Conservation (phyloP, 179 eudicot species). For the Sideroxylon spinosum region DNA sequence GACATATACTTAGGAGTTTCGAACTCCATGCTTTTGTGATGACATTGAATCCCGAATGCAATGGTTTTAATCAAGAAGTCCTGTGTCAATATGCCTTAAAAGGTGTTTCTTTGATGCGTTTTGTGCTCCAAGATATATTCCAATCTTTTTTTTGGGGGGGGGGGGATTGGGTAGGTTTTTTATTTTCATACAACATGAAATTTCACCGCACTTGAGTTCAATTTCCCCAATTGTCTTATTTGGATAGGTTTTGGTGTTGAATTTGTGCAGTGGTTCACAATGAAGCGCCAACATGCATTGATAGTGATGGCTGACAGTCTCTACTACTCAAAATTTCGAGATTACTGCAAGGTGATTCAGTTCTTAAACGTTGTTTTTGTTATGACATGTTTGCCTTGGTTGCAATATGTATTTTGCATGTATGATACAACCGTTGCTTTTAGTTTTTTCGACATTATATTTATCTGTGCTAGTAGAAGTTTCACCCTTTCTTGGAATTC, state of each 20-base stretch:
- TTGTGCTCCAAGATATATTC: too few species aligned
- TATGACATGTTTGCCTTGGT: neutral
- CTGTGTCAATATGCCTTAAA: neutral
- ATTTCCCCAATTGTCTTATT: neutral
- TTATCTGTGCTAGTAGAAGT: neutral
- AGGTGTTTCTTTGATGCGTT: neutral
- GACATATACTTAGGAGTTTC: neutral
- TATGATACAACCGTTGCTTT: slow-evolving; percentile 6
- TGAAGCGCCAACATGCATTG: slow-evolving; percentile 96
- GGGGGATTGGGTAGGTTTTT: neutral
- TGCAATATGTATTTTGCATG: neutral
- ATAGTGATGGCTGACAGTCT: slow-evolving; percentile 74
- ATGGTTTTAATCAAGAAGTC: neutral
- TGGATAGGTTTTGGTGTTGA: neutral
- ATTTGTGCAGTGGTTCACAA: slow-evolving; percentile 85
- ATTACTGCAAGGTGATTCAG: slow-evolving; percentile 70
- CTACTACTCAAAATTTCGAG: slow-evolving; percentile 72
- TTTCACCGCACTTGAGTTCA: neutral
- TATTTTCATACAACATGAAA: neutral
- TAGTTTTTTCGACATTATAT: slow-evolving; percentile 3
- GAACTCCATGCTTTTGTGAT: neutral
- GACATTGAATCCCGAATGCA: neutral
- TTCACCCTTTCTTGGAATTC: neutral
- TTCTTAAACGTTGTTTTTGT: neutral
- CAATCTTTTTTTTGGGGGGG: neutral